phyloP scores from a whole-genome alignment of 495 filamentous ascomycete species.

The Saxophila tyrrhenica region DNA sequence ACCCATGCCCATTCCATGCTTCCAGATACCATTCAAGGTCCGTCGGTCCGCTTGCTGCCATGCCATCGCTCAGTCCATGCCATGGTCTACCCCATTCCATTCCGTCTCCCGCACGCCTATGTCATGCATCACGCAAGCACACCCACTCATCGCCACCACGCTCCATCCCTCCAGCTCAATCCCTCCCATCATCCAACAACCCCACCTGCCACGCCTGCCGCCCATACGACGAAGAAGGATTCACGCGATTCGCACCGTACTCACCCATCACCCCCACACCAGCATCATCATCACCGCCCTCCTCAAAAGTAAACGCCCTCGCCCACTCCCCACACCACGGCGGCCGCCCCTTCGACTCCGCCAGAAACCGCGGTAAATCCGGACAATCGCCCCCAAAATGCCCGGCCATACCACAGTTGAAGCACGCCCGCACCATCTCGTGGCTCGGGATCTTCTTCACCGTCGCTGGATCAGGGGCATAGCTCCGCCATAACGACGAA shows the following conservation, averaged over 20 bases:
- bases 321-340: neutral
- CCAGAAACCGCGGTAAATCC: too few species aligned
- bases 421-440: neutral
- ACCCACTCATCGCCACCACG: too few species aligned
- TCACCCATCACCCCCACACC: neutral
- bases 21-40: too few species aligned
- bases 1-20: too few species aligned
- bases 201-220: neutral
- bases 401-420: neutral
- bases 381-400: neutral
- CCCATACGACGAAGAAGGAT: neutral
- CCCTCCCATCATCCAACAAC: neutral
- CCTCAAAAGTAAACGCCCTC: neutral
- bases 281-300: neutral
- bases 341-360: too few species aligned
- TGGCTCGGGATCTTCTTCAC: neutral
- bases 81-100: too few species aligned
- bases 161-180: too few species aligned
- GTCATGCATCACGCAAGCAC: too few species aligned
- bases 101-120: too few species aligned
- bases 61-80: too few species aligned
- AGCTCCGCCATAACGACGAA: slow-evolving; percentile 9
- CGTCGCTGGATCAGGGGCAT: neutral
- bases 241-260: neutral
- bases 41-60: too few species aligned